Conservation (phyloP, 2,329 filamentous ascomycete species). For the Raffaelea albimanens region DNA sequence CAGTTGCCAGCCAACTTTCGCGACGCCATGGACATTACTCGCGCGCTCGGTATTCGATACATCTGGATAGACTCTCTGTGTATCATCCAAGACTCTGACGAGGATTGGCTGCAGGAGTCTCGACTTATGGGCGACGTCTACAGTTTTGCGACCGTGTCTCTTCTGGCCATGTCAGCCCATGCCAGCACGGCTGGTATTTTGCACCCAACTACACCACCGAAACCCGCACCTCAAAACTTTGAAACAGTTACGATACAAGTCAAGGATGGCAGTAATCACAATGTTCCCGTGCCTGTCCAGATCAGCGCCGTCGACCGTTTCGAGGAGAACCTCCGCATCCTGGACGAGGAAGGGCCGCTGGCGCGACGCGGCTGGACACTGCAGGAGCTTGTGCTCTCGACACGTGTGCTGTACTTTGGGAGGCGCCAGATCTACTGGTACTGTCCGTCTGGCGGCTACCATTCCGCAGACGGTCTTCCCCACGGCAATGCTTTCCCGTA, state of each 20-base stretch:
- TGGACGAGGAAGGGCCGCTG: background rate
- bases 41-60: conserved; percentile 5
- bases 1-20: conserved; percentile 2
- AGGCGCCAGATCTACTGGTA: conserved; percentile 4
- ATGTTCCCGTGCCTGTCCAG: background rate
- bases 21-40: conserved; percentile 6
- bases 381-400: conserved; percentile 3
- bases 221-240: background rate
- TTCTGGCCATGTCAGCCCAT: conserved; percentile 3
- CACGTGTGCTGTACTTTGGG: conserved; percentile 2
- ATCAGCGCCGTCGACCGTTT: background rate
- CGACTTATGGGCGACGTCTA: conserved; percentile 14
- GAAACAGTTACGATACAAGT: background rate
- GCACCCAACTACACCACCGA: too few species aligned
- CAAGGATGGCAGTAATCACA: background rate
- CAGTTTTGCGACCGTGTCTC: conserved; percentile 9
- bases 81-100: conserved; percentile 1
- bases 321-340: background rate
- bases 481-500: background rate
- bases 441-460: conserved; percentile 1
- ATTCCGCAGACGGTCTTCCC: background rate
- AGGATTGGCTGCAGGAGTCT: conserved; percentile 9
- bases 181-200: background rate
- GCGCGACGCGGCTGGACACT: background rate
- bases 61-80: conserved; percentile 22